These are phyloP conservation scores for Colletotrichum sojae DNA, from an alignment of 2,329 filamentous ascomycete species.

Conservation along the genomic window DNA sequence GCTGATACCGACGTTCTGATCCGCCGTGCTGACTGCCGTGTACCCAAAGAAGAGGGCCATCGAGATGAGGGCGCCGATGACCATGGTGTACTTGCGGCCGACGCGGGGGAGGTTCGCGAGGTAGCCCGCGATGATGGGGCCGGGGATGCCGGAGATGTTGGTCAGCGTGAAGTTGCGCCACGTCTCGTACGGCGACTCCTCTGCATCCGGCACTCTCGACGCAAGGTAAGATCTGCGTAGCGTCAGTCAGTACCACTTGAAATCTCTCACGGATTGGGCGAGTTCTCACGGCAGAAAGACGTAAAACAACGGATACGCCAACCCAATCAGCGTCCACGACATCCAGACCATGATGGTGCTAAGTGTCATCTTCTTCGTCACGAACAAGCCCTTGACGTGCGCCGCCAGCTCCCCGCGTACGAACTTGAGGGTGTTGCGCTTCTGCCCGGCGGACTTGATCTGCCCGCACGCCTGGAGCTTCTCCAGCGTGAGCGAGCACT, in stretches of 20 bases:
- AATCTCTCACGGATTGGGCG: neutral
- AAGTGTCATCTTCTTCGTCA: constrained; percentile 70
- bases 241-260: neutral
- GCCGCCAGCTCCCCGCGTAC: constrained; percentile 44
- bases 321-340: constrained; percentile 78
- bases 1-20: constrained; percentile 77
- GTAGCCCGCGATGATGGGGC: constrained; percentile 77
- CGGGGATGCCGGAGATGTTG: constrained; percentile 77
- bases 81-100: constrained; percentile 76
- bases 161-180: constrained; percentile 83
- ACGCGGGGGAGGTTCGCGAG: constrained; percentile 73
- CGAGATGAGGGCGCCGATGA: constrained; percentile 75
- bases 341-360: constrained; percentile 77
- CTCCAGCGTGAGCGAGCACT: constrained; percentile 56
- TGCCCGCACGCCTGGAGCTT: constrained; percentile 61
- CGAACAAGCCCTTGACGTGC: constrained; percentile 77
- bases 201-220: constrained; percentile 20
- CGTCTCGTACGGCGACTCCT: constrained; percentile 55
- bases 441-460: constrained; percentile 53
- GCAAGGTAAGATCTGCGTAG: constrained; percentile 23
- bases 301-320: constrained; percentile 82
- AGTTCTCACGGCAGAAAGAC: constrained; percentile 74
- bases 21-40: constrained; percentile 74
- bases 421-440: constrained; percentile 19
- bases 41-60: constrained; percentile 83